Evolutionary conservation across 441 rosid species (phyloP).

Genomic region (Pelargonium exstipulatum): DNA sequence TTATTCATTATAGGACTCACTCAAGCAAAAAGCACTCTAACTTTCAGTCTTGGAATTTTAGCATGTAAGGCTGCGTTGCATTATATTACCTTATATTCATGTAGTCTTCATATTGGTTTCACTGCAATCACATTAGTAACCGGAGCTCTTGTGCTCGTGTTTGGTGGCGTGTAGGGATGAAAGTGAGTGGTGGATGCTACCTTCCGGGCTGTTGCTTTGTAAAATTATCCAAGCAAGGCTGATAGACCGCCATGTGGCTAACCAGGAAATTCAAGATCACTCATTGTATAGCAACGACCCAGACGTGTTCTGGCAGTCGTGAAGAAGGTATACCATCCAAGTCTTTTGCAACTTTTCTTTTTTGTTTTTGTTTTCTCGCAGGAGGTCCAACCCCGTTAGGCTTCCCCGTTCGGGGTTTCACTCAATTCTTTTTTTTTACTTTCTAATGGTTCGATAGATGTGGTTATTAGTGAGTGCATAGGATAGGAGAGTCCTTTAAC

Average conservation of each 20-base stretch:
- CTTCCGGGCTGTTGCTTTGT: slow-evolving; percentile 87
- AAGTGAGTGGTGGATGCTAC: slow-evolving; percentile 99
- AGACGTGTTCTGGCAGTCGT: slow-evolving; percentile 96
- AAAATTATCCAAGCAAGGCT: slow-evolving; percentile 90
- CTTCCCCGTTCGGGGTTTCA: neutral
- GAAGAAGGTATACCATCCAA: slow-evolving; percentile 30
- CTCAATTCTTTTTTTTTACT: neutral
- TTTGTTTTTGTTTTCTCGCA: neutral
- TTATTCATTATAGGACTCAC: slow-evolving; percentile 55
- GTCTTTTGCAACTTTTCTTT: neutral
- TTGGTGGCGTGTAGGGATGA: slow-evolving; percentile 72
- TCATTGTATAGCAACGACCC: slow-evolving; percentile 87
- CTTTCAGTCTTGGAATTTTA: slow-evolving; percentile 95
- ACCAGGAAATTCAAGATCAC: slow-evolving; percentile 98
- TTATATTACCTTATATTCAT: neutral
- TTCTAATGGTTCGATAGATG: neutral
- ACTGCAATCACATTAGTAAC: slow-evolving; percentile 20
- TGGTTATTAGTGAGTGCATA: neutral
- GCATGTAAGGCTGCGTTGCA: slow-evolving; percentile 43
- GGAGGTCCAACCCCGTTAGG: neutral
- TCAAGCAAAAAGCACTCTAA: slow-evolving; percentile 59
- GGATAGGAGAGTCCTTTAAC: neutral
- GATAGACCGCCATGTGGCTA: slow-evolving; percentile 88
- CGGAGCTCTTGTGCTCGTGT: neutral
- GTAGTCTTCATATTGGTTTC: neutral